Conservation (phyloP, 305 asterid species). For the Caryopteris hybrid region DNA sequence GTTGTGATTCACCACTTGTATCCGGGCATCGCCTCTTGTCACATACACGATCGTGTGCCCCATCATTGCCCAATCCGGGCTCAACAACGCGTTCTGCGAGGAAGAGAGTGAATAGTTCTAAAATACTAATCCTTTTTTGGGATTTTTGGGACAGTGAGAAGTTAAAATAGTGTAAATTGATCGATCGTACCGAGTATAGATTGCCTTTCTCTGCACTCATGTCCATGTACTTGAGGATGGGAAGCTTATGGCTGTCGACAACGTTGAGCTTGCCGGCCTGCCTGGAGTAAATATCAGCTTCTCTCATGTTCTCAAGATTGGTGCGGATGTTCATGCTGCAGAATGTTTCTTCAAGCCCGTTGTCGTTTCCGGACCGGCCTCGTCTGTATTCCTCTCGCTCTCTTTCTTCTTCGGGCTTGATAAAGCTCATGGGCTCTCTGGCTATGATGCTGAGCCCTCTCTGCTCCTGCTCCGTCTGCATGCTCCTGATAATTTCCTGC, state of each 20-base stretch:
- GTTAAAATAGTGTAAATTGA: too few relatives aligned
- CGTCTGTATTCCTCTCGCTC: background rate
- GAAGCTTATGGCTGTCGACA: constrained; percentile 51
- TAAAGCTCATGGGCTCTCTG: constrained; percentile 32
- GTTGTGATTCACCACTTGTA: constrained; percentile 37
- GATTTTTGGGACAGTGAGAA: too few relatives aligned
- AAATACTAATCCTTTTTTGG: too few relatives aligned
- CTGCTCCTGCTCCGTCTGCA: constrained; percentile 36
- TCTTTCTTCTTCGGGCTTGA: constrained; percentile 38
- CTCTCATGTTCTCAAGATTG: constrained; percentile 32
- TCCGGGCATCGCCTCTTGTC: constrained; percentile 47
- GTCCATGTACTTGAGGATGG: constrained; percentile 55
- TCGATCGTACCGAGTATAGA: constrained; percentile 40
- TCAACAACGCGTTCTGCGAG: constrained; percentile 43
- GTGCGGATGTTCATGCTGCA: constrained; percentile 49
- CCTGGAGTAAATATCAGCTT: constrained; percentile 51
- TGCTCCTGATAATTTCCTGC: constrained; percentile 24
- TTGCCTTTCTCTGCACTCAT: constrained; percentile 59
- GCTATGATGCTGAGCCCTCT: constrained; percentile 53
- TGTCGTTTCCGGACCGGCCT: background rate
- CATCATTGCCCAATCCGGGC: constrained; percentile 43
- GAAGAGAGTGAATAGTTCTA: too few relatives aligned
- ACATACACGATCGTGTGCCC: constrained; percentile 58
- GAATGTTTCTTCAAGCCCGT: constrained; percentile 44
- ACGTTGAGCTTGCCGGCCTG: constrained; percentile 53